Base-by-base conservation (phyloP, 1,139 yeast genomes). In the Candida labiduridarum region DNA sequence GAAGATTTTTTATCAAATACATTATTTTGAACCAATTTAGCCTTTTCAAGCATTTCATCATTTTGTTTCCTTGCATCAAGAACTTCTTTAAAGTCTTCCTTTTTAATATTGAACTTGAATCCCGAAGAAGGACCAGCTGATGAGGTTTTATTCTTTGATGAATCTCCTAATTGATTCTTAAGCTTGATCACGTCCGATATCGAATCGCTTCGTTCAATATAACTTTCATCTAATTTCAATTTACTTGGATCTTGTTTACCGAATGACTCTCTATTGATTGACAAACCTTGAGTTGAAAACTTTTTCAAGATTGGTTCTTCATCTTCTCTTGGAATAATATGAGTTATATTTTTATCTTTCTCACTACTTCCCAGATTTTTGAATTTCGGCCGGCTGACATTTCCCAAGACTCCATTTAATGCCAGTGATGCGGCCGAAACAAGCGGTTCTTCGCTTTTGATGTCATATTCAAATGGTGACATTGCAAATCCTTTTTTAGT, bases 401-500 rank as follows among this genome's bases (percentile, higher is more conserved):
- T 48, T 1, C 75, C 76, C 42, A 72, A 66, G 52, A 69, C 71
- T 0, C 76, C 76, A 46, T 57, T 59, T 35, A 66, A 52, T 49
- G 60, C 29, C 29, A 25, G 61, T 49, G 54, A 59, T 15, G 54
- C 54, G n/a, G 54, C 54, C 12, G 48, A 45, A 4, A 18, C 38
- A 33, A 39, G 25, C 16, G 50, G 44, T 34, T 39, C 47, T 34
- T 36, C 42, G 27, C 15, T 45, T 25, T 49, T 52, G 12, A 67
- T 59, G 44, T 76, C 80, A 52, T 76, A 76, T 11, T 59, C 56
- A 49, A 76, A 72, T 30, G 72, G 74, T 2, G 76, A 76, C 2
- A 68, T 63, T 45, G 69, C 69, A 29, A 62, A 63, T 1, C 76
- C 71, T 11, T 58, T 42, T 57, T 45, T 19, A 4, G 4, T 49